Percentiles rank a stretch among this genome's conserved stretches.
These are phyloP conservation scores for Cordyceps fumosorosea DNA, from an alignment of 2,329 filamentous ascomycete genomes.

Conservation along the genomic window DNA sequence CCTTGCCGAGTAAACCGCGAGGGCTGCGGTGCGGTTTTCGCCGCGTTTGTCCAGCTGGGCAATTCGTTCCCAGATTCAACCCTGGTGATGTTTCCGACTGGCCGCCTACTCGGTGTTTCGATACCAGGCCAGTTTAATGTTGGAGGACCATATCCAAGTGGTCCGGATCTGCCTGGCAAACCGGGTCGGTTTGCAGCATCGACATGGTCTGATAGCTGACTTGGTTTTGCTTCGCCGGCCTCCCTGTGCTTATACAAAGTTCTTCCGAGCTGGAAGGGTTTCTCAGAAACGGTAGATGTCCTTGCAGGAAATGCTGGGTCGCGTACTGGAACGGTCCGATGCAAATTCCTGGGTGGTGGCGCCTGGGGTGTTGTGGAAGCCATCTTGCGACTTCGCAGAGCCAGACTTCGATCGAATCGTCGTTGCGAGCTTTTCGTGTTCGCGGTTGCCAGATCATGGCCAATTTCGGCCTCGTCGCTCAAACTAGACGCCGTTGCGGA, in stretches of 20 bases:
- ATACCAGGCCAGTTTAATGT: not conserved
- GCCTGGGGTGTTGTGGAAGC: slow-evolving; percentile 20
- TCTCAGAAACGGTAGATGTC: not conserved
- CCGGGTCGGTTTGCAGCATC: not conserved
- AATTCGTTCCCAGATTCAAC: not conserved
- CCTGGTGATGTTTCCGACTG: not conserved
- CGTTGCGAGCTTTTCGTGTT: not conserved
- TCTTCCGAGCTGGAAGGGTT: not conserved
- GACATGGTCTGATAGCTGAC: not conserved
- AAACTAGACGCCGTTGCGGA: slow-evolving; percentile 14
- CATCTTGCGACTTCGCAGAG: not conserved
- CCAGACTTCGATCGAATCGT: not conserved
- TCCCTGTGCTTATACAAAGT: not conserved
- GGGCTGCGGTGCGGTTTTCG: not conserved
- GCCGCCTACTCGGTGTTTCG: slow-evolving; percentile 1
- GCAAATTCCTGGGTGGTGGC: slow-evolving; percentile 16
- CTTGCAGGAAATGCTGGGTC: not conserved
- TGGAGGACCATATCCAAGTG: not conserved
- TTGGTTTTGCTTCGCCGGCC: not conserved
- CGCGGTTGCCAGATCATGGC: not conserved
- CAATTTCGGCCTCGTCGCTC: slow-evolving; percentile 16
- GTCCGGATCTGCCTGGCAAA: not conserved
- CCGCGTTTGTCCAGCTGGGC: not conserved
- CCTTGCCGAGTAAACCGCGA: not conserved
- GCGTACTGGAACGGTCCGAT: not conserved